Evolutionary conservation across 495 filamentous ascomycete genomes (phyloP).

Genomic region (Podospora pseudocomata): DNA sequence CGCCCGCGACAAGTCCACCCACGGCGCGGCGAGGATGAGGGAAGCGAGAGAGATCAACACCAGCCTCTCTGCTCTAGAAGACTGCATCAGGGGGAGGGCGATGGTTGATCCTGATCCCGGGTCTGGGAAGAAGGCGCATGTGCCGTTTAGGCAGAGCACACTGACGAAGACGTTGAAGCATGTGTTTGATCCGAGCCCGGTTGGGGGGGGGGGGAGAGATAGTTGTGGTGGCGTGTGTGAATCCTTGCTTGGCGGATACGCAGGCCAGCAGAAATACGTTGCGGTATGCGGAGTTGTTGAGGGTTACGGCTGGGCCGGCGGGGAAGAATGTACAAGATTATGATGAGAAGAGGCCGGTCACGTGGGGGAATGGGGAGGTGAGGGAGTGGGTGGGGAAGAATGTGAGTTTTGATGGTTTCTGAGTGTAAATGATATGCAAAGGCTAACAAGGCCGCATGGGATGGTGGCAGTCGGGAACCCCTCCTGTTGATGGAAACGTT

Average conservation of each 20-base stretch:
- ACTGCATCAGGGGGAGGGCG: slow-evolving; percentile 38
- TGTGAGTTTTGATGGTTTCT: slow-evolving; percentile 6
- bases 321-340: slow-evolving; percentile 7
- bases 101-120: slow-evolving; percentile 15
- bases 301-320: slow-evolving; percentile 14
- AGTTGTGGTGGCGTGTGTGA: slow-evolving; percentile 28
- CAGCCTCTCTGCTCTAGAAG: slow-evolving; percentile 41
- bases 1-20: slow-evolving; percentile 28
- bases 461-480: slow-evolving; percentile 20
- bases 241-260: slow-evolving; percentile 26
- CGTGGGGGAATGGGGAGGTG: slow-evolving; percentile 25
- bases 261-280: slow-evolving; percentile 28
- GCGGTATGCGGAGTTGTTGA: slow-evolving; percentile 26
- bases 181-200: slow-evolving; percentile 26
- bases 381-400: slow-evolving; percentile 22
- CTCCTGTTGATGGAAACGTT: slow-evolving; percentile 11
- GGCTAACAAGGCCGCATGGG: background rate
- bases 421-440: background rate
- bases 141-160: slow-evolving; percentile 28
- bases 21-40: slow-evolving; percentile 36
- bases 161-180: slow-evolving; percentile 32
- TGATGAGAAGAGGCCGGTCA: slow-evolving; percentile 16
- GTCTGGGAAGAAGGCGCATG: slow-evolving; percentile 18
- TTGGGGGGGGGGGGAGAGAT: slow-evolving; percentile 16
- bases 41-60: slow-evolving; percentile 47